Base-by-base conservation (phyloP, 1,284 basidiomycete species). In the Schizophyllum commune region DNA sequence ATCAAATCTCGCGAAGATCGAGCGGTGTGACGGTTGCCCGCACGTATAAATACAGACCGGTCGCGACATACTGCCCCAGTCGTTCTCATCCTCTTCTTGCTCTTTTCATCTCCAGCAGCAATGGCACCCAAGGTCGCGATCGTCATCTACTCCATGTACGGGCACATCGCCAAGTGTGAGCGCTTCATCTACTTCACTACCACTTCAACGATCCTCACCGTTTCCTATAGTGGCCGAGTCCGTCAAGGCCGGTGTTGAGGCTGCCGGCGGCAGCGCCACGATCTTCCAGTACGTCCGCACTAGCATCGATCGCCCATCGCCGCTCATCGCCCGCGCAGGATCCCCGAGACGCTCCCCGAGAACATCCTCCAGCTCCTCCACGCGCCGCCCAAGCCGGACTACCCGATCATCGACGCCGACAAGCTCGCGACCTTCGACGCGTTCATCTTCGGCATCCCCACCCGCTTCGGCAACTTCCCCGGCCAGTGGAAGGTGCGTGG, bases 331-430 rank as follows among this genome's bases (percentile, higher is more conserved):
- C 17, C 15, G 9, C 52, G 5, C 63, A 88, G 86, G 73, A 85
- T 95, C 67, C 76, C 86, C 60, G 94, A 97, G 79, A 96, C 92
- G 5, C 86, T 96, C 61, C 71, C 88, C 2, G 74, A 84, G n/a
- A 89, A 92, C 27, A 76, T 96, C 62, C 79, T 96, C 62, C 72
- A 71, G 63, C 84, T 86, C 75, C 84, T 96, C 83, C 75, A 89
- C 75, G 94, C 91, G 1, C 85, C 87, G 13, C 69, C 85, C 52
- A 88, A 88, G 71, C 80, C 84, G 62, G 75, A 80, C 65, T 91
- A 91, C 77, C 91, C 92, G 52, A 70, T 89, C 70, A 79, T 94
- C 70, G 79, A 79, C 15, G 83, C 89, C 52, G 77, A 81, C 8
- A 80, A 87, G 61, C 80, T 97, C 65, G 74, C 77, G 62, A 73